phyloP scores from a whole-genome alignment of 495 filamentous ascomycete species.

The Aspergillus panamensis region DNA sequence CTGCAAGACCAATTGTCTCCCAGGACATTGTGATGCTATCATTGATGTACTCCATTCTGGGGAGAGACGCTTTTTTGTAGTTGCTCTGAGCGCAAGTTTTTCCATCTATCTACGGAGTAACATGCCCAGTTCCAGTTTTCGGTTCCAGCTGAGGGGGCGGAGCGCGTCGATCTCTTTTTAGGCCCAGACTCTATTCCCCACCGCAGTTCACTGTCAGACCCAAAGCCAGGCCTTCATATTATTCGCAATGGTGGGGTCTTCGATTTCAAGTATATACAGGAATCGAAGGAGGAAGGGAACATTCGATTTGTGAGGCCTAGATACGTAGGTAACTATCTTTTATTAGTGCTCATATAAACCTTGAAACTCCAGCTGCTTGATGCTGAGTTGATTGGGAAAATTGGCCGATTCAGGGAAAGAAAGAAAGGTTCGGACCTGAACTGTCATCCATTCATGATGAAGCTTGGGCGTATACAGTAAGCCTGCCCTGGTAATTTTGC shows the following conservation, averaged over 20 bases:
- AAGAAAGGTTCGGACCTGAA: not conserved
- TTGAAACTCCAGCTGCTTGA: too few relatives aligned
- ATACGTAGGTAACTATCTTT: too few relatives aligned
- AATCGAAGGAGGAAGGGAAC: not conserved
- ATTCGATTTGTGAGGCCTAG: too few relatives aligned
- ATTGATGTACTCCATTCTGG: too few relatives aligned
- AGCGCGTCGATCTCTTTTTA: conserved; percentile 5
- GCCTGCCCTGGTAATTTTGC: not conserved
- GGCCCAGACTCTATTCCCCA: conserved; percentile 18
- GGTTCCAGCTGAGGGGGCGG: conserved; percentile 4
- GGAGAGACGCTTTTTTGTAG: too few relatives aligned
- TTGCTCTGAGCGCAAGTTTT: not conserved
- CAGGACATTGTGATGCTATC: too few relatives aligned
- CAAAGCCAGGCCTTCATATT: conserved; percentile 14
- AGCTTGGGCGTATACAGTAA: not conserved
- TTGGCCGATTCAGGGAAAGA: not conserved
- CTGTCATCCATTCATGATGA: too few relatives aligned
- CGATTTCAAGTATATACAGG: not conserved
- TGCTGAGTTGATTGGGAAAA: not conserved
- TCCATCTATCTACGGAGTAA: not conserved
- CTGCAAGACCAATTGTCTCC: too few relatives aligned
- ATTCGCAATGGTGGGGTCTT: not conserved
- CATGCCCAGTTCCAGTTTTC: not conserved
- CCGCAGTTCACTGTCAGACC: conserved; percentile 16
- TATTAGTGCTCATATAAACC: too few relatives aligned